Evolutionary conservation across 2,329 filamentous ascomycete species (phyloP), one percentile per base, ranked within the genome.

Genomic region (Botrytis squamosa): DNA sequence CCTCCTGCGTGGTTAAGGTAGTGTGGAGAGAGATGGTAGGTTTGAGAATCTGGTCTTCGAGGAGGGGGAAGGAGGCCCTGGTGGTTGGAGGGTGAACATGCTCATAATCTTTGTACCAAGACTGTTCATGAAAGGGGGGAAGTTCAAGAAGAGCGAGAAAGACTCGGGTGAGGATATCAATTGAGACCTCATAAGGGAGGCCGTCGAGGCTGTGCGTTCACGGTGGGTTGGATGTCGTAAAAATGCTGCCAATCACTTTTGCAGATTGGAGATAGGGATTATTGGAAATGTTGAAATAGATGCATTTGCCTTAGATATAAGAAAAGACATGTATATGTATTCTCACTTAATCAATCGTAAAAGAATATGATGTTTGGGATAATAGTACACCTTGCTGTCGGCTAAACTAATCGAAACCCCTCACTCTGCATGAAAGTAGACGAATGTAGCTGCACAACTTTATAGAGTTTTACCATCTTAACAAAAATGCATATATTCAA

Each of bases 131-230:
- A 9, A 33, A 57, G n/a, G 12, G 14, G 1, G 6, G 7, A 33
- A 29, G 3, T 18, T 57, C 14, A 16, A 7, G 29, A 68, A 73
- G 73, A 29, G 69, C 73, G 44, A 67, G 63, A 74, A 69, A 62
- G 46, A 75, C 57, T 6, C 75, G 38, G 44, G 74, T 74, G 65
- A 80, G 80, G n/a, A 81, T 79, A 60, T 77, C 77, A 36, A 63
- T 59, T 14, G 78, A 76, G 29, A 81, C 76, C 69, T 81, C 79
- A 6, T 77, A 75, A 14, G 80, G 78, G 10, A 81, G 77, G 20
- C 78, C 76, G 49, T 81, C 77, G 42, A 81, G 46, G 29, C 16
- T 33, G 52, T 46, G 33, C 59, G 40, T 38, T 10, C n/a, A 3
- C 40, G 55, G 9, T 8, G 52, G 38, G 42, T 36, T 67, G 29